These are phyloP conservation scores for Prunus mongolica DNA, from an alignment of 306 rosid species.

Conservation along the genomic window DNA sequence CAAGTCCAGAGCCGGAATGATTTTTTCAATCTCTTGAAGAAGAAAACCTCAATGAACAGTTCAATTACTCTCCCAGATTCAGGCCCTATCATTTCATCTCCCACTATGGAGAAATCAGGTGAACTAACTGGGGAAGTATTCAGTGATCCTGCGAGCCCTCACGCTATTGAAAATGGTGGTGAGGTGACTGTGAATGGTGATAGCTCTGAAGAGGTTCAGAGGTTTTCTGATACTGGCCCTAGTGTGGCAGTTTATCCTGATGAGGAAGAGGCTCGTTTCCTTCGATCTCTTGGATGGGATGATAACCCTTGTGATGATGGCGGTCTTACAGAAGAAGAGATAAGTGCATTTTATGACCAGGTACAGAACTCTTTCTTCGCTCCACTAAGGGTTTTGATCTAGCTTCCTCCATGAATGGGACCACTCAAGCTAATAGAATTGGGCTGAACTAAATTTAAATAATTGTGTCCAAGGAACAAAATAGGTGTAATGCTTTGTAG, in stretches of 20 bases:
- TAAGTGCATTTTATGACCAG: slow-evolving; percentile 67
- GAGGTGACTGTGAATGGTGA: slow-evolving; percentile 52
- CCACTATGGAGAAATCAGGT: slow-evolving; percentile 52
- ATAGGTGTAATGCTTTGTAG: neutral
- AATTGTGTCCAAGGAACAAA: neutral
- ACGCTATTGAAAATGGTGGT: slow-evolving; percentile 45
- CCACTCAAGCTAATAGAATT: neutral
- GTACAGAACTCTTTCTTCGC: slow-evolving; percentile 34
- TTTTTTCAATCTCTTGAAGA: slow-evolving; percentile 83
- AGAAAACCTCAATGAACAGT: slow-evolving; percentile 55
- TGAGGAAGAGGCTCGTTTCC: slow-evolving; percentile 96
- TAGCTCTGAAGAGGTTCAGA: slow-evolving; percentile 44
- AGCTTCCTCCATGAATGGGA: neutral
- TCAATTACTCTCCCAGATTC: slow-evolving; percentile 53
- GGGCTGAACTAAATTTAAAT: neutral
- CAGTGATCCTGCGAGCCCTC: slow-evolving; percentile 47
- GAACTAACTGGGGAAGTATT: slow-evolving; percentile 45
- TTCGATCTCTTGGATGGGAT: slow-evolving; percentile 98
- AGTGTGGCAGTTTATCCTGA: slow-evolving; percentile 56
- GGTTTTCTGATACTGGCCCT: slow-evolving; percentile 35
- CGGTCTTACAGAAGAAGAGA: slow-evolving; percentile 97
- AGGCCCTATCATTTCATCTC: slow-evolving; percentile 49
- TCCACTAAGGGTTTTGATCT: neutral
- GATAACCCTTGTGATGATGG: slow-evolving; percentile 88
- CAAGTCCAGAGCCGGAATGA: slow-evolving; percentile 95